These are phyloP conservation scores for Corynespora cassiicola DNA, from an alignment of 2,329 filamentous ascomycete species.

Conservation along the genomic window DNA sequence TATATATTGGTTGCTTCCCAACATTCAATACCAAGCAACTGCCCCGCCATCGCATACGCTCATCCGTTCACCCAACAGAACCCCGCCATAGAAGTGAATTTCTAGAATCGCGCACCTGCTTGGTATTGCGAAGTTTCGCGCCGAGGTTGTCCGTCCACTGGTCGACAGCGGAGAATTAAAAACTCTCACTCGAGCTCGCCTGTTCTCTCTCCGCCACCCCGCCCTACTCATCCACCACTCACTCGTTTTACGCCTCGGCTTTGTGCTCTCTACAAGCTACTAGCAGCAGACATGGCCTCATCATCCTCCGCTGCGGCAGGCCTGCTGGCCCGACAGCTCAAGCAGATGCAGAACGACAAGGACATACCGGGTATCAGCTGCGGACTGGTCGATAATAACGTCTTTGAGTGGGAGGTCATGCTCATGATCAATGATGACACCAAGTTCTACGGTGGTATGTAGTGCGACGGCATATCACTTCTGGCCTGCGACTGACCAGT, in stretches of 20 bases:
- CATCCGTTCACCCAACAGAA: too few relatives aligned
- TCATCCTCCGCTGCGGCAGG: slow-evolving; percentile 68
- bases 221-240: slow-evolving; percentile 9
- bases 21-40: too few relatives aligned
- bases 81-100: too few relatives aligned
- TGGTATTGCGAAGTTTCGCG: too few relatives aligned
- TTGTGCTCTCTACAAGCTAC: too few relatives aligned
- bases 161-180: too few relatives aligned
- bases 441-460: slow-evolving; percentile 87
- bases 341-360: slow-evolving; percentile 90
- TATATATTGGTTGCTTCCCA: too few relatives aligned
- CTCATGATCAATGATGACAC: slow-evolving; percentile 96
- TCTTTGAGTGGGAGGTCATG: slow-evolving; percentile 99
- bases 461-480: not conserved
- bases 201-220: not conserved
- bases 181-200: too few relatives aligned
- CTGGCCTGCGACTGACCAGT: not conserved
- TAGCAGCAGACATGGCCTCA: slow-evolving; percentile 45
- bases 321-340: slow-evolving; percentile 84
- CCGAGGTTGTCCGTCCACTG: too few relatives aligned
- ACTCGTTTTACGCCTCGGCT: not conserved
- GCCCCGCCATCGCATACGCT: too few relatives aligned
- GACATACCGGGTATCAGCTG: slow-evolving; percentile 95
- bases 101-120: too few relatives aligned
- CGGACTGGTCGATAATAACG: slow-evolving; percentile 82